phyloP scores from a whole-genome alignment of 768 basidiomycete species.

The Glaciozyma martinii region DNA sequence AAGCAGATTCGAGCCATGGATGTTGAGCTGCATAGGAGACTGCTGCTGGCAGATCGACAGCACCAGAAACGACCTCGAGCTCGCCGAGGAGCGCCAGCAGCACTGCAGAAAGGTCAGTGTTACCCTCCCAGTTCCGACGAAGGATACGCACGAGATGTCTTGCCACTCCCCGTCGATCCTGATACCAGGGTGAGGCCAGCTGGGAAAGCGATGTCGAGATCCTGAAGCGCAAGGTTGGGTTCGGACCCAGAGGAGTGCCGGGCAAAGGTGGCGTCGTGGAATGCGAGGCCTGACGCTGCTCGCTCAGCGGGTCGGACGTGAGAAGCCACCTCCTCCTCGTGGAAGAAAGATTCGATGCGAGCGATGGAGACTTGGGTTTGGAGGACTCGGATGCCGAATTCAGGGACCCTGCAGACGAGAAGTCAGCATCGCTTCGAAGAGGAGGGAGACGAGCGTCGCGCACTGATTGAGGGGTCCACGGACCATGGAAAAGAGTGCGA shows the following conservation, averaged over 20 bases:
- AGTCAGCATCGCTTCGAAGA: background rate
- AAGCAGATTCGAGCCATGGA: slow-evolving; percentile 22
- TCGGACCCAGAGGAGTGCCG: slow-evolving; percentile 16
- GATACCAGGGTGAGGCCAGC: slow-evolving; percentile 62
- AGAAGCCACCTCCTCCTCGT: slow-evolving; percentile 45
- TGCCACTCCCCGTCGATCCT: slow-evolving; percentile 32
- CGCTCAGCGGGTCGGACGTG: background rate
- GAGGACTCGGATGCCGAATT: slow-evolving; percentile 67
- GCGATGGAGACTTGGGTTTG: slow-evolving; percentile 58
- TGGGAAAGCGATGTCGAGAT: slow-evolving; percentile 63
- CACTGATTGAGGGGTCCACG: slow-evolving; percentile 55
- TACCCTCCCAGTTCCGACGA: too few relatives aligned
- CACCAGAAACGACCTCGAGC: slow-evolving; percentile 14
- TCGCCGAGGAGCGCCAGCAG: slow-evolving; percentile 25
- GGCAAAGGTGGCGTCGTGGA: background rate
- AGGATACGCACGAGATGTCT: slow-evolving; percentile 2
- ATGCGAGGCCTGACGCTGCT: background rate
- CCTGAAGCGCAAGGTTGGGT: slow-evolving; percentile 51
- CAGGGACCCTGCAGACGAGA: slow-evolving; percentile 47
- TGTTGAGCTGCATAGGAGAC: slow-evolving; percentile 24
- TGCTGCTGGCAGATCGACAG: slow-evolving; percentile 3
- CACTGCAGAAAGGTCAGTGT: background rate
- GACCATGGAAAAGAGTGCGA: slow-evolving; percentile 69
- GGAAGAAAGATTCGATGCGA: slow-evolving; percentile 49
- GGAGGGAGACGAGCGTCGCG: background rate